Evolutionary conservation across 768 basidiomycete species (phyloP).

Genomic region (Guyanaporus albipodus): DNA sequence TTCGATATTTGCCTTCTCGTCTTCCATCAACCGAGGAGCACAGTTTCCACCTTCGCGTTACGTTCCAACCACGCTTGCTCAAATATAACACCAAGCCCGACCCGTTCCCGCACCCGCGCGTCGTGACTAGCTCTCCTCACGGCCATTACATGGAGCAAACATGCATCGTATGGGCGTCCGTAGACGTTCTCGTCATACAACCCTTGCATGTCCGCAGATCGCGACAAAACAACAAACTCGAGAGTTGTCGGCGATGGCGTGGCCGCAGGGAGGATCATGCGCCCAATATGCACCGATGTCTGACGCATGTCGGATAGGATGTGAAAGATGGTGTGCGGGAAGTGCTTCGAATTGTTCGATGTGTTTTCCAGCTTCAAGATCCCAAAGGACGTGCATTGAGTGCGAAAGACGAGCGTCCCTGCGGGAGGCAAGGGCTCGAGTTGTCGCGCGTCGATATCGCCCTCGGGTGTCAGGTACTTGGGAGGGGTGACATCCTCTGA

Average conservation of each 20-base stretch:
- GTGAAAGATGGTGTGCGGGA: slow-evolving; percentile 10
- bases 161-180: slow-evolving; percentile 11
- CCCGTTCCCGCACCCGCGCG: slow-evolving; percentile 11
- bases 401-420: slow-evolving; percentile 26
- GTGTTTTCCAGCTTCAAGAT: slow-evolving; percentile 4
- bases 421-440: slow-evolving; percentile 1
- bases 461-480: slow-evolving; percentile 5
- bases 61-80: slow-evolving; percentile 18
- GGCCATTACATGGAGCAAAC: slow-evolving; percentile 20
- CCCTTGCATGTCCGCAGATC: background rate
- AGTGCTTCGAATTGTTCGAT: background rate
- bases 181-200: slow-evolving; percentile 11
- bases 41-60: slow-evolving; percentile 3
- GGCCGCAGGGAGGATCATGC: slow-evolving; percentile 15
- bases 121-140: slow-evolving; percentile 4
- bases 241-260: slow-evolving; percentile 3
- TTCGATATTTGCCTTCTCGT: no score
- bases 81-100: slow-evolving; percentile 19
- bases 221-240: slow-evolving; percentile 22
- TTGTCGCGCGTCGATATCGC: background rate
- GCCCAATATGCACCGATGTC: slow-evolving; percentile 4
- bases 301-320: background rate
- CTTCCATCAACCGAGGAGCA: no score
- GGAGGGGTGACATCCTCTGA: background rate
- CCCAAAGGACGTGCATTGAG: slow-evolving; percentile 11